Evolutionary conservation across 2,329 filamentous ascomycete species (phyloP), one percentile per base, ranked within the genome.

Genomic region (Aspergillus novofumigatus): DNA sequence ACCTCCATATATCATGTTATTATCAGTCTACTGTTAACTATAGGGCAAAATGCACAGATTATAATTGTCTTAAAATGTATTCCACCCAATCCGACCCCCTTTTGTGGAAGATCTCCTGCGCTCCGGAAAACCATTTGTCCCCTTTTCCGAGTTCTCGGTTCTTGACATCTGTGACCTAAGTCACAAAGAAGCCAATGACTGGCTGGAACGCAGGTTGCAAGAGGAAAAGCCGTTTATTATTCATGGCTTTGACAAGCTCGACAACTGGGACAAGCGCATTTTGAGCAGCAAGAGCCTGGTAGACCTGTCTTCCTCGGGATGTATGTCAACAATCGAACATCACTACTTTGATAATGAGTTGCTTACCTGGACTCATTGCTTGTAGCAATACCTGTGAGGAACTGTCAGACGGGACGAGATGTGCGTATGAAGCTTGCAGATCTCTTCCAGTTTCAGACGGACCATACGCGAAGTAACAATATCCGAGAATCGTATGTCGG

Each of bases 211-310:
- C 51, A 68, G 65, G 25, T 59, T 73, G 4, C 65, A 67, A 21
- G 58, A 67, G 25, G 72, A 71, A 11, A 66, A 66, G 35, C 72
- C 71, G 5, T 73, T 73, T 58, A 65, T 73, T 32, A 68, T 73
- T 42, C 66, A 66, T 26, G 70, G 72, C 17, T 72, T 74, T 50
- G 62, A 69, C 23, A 67, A 65, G 47, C 56, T 67, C n/a, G 62
- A 64, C 21, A 54, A 63, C 32, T 73, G 71, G 70, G 61, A 67
- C 38, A 45, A 44, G 25, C 56, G 50, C 11, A 38, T 64, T 26
- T 63, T 72, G 51, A 68, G 66, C n/a, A 71, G 69, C 50, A 67
- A 69, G 29, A 65, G 62, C 47, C 59, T 74, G 55, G 66, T 67
- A 57, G 62, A 67, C 49, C 58, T 72, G 51, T 71, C 69, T 55